phyloP scores from a whole-genome alignment of 2,329 filamentous ascomycete species.

The Macrophomina pseudophaseolina region DNA sequence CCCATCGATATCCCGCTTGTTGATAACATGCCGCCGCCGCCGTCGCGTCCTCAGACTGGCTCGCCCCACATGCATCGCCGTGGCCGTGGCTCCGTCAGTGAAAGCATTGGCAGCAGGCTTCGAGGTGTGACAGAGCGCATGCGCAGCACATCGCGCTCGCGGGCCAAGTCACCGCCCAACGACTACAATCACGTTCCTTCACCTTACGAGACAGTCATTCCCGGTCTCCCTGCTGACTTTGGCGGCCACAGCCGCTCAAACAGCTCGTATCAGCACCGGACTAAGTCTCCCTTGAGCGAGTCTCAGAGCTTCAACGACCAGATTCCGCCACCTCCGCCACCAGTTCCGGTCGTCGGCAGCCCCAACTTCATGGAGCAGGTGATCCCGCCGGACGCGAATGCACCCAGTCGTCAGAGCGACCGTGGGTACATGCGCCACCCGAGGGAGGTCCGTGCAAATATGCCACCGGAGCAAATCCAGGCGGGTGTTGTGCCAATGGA shows the following conservation, averaged over 20 bases:
- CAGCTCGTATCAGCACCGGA: conserved; percentile 27
- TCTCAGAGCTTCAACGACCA: conserved; percentile 32
- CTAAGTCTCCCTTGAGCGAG: conserved; percentile 38
- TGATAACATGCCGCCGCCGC: conserved; percentile 31
- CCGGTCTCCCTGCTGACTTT: neutral
- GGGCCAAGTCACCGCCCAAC: conserved; percentile 54
- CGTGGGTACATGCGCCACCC: conserved; percentile 45
- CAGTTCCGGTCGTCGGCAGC: conserved; percentile 31
- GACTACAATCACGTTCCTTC: conserved; percentile 33
- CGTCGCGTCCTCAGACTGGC: conserved; percentile 34
- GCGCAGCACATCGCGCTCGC: conserved; percentile 61
- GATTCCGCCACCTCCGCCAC: conserved; percentile 45
- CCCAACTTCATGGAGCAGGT: conserved; percentile 45
- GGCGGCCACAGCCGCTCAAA: conserved; percentile 24
- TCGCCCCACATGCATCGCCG: conserved; percentile 55
- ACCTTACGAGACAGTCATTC: conserved; percentile 50
- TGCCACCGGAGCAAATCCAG: conserved; percentile 54
- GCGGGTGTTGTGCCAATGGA: conserved; percentile 46
- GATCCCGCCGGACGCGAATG: conserved; percentile 41
- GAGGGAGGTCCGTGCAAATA: conserved; percentile 55
- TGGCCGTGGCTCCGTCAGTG: conserved; percentile 62
- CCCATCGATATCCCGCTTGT: conserved; percentile 19
- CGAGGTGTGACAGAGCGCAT: conserved; percentile 61
- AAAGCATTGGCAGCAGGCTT: conserved; percentile 59
- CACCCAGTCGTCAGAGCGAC: conserved; percentile 11